Percentiles rank a stretch among this genome's conserved stretches.
Conservation (phyloP, 805 yeast genomes). For the Candida nonsorbophila region DNA sequence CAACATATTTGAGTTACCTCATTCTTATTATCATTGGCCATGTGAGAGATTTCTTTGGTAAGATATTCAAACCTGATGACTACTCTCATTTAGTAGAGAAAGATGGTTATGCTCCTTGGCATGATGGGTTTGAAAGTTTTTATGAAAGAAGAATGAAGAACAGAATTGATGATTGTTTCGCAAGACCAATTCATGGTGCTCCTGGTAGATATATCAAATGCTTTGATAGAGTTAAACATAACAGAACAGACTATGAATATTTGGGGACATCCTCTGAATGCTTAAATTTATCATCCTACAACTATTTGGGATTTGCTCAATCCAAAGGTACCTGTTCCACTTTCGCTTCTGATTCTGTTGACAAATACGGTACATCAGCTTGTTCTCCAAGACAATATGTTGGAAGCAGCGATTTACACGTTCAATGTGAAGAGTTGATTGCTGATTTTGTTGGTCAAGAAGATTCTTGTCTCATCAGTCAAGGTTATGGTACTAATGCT, state of each 20-base stretch:
- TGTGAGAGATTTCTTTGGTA: constrained; percentile 81
- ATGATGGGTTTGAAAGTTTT: constrained; percentile 87
- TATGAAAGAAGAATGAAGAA: constrained; percentile 87
- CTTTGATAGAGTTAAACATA: constrained; percentile 69
- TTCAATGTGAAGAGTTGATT: constrained; percentile 65
- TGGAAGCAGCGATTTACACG: constrained; percentile 76
- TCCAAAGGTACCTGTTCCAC: constrained; percentile 89
- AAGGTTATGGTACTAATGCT: constrained; percentile 97
- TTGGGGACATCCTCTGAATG: constrained; percentile 75
- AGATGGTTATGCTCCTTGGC: constrained; percentile 95
- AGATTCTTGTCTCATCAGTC: constrained; percentile 77
- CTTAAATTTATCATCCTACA: constrained; percentile 83
- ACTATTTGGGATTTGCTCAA: constrained; percentile 96
- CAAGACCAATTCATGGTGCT: constrained; percentile 94
- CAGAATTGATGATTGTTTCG: constrained; percentile 91
- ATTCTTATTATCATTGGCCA: constrained; percentile 86
- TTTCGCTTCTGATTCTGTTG: constrained; percentile 56
- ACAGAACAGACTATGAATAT: constrained; percentile 59
- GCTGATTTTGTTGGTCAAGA: constrained; percentile 91
- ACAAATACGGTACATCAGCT: constrained; percentile 69
- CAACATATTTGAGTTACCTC: constrained; percentile 83
- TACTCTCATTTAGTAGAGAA: constrained; percentile 65
- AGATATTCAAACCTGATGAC: constrained; percentile 59
- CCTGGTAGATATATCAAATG: constrained; percentile 90
- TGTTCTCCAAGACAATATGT: constrained; percentile 71